Conservation (phyloP, 139 green algal species). For the Coelastrella sp. region DNA sequence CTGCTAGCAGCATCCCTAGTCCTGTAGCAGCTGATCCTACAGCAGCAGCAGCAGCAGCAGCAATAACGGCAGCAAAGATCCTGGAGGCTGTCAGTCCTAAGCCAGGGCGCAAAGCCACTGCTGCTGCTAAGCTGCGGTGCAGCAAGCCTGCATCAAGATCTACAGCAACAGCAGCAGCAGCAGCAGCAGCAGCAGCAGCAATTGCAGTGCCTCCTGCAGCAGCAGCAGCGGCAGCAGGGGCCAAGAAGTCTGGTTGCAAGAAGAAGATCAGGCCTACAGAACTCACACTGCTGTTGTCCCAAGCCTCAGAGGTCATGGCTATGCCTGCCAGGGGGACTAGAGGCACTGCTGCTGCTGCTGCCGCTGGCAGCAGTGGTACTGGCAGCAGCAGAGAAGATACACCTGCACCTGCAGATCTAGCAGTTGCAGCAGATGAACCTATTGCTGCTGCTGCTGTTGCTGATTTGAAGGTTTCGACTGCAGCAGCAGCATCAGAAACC, state of each 20-base stretch:
- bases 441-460: background rate
- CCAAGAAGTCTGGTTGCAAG: background rate
- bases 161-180: background rate
- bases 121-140: background rate
- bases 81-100: no score
- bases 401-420: no score
- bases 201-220: background rate
- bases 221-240: background rate
- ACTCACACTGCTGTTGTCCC: background rate
- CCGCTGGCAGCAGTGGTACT: background rate
- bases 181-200: background rate
- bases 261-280: background rate
- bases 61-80: no score
- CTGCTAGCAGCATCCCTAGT: no score
- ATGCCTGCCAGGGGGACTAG: background rate
- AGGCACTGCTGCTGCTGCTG: background rate
- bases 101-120: background rate
- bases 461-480: background rate
- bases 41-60: constrained; percentile 20
- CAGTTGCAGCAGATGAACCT: background rate
- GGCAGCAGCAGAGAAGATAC: background rate
- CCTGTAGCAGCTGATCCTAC: no score
- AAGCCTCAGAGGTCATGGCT: background rate
- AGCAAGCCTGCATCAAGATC: background rate
- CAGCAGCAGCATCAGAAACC: background rate